phyloP scores from a whole-genome alignment of 177 flowering plant genomes.

The Vitis hybrid region DNA sequence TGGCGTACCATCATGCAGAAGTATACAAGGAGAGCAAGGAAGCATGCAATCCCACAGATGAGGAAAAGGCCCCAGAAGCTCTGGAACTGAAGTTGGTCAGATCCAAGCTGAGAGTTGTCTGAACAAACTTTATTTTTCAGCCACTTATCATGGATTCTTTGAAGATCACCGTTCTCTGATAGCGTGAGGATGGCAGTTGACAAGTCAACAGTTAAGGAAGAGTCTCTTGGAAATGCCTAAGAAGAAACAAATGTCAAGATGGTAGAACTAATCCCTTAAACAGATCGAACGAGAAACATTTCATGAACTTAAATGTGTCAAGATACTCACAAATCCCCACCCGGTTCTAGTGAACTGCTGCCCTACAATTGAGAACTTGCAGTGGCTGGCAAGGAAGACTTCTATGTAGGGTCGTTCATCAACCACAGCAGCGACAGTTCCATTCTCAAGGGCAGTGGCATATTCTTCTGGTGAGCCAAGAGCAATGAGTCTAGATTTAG shows the following conservation, averaged over 20 bases:
- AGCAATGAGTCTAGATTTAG: too few species aligned
- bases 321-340: constrained; percentile 37
- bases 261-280: neutral
- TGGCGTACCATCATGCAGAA: constrained; percentile 26
- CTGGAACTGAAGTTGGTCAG: constrained; percentile 42
- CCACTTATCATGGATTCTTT: constrained; percentile 53
- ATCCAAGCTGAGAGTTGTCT: constrained; percentile 9
- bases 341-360: too few species aligned
- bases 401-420: too few species aligned
- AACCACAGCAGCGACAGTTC: too few species aligned
- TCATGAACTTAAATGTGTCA: neutral
- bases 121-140: constrained; percentile 27
- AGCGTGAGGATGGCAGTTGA: constrained; percentile 57
- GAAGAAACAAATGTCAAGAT: neutral
- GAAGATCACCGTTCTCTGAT: constrained; percentile 58
- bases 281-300: neutral
- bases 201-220: constrained; percentile 53
- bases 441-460: too few species aligned
- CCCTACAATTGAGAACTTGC: too few species aligned
- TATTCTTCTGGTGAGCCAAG: too few species aligned
- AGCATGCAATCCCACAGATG: constrained; percentile 43
- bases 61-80: constrained; percentile 63
- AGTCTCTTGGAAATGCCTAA: constrained; percentile 59
- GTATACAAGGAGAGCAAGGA: constrained; percentile 40
- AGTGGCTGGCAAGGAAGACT: too few species aligned